Percentiles rank a stretch among this genome's conserved stretches.
Evolutionary conservation across 176 grass and related monocot species (phyloP).

Genomic region (Aegilops speltoides): DNA sequence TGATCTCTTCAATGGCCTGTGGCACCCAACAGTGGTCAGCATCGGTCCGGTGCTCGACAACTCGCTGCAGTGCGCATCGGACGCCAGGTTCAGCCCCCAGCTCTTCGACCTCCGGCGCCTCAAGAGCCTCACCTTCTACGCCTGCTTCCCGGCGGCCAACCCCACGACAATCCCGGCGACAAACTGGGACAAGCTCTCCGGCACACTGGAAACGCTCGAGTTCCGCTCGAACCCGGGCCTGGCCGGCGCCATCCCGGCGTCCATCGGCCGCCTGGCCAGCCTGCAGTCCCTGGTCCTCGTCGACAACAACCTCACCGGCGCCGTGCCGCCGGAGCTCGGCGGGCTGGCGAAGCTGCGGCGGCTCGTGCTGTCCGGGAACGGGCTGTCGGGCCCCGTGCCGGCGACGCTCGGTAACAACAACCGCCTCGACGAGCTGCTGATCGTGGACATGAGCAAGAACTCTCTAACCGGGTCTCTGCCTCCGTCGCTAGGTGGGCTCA

Average conservation of each 20-base stretch:
- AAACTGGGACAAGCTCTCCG: slow-evolving; percentile 66
- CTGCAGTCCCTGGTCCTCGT: slow-evolving; percentile 79
- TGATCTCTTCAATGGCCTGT: slow-evolving; percentile 79
- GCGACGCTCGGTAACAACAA: slow-evolving; percentile 51
- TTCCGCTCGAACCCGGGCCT: slow-evolving; percentile 74
- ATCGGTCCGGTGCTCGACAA: slow-evolving; percentile 90
- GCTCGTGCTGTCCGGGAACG: slow-evolving; percentile 74
- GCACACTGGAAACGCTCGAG: slow-evolving; percentile 63
- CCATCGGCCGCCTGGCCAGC: slow-evolving; percentile 51
- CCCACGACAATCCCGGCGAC: slow-evolving; percentile 38
- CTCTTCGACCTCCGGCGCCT: slow-evolving; percentile 82
- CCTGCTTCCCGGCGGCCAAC: slow-evolving; percentile 59
- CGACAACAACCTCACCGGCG: slow-evolving; percentile 64
- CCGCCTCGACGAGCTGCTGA: slow-evolving; percentile 34
- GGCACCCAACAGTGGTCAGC: slow-evolving; percentile 75
- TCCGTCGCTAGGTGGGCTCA: slow-evolving; percentile 55
- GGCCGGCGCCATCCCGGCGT: slow-evolving; percentile 42
- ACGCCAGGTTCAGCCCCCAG: slow-evolving; percentile 53
- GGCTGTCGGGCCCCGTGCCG: slow-evolving; percentile 59
- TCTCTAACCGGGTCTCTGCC: slow-evolving; percentile 60
- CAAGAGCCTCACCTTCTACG: slow-evolving; percentile 67
- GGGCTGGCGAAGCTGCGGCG: slow-evolving; percentile 43
- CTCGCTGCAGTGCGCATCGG: slow-evolving; percentile 62
- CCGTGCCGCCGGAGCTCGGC: slow-evolving; percentile 55
- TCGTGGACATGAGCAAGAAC: slow-evolving; percentile 62